Conservation (phyloP, 768 basidiomycete species). For the Tephrocybe sp. region DNA sequence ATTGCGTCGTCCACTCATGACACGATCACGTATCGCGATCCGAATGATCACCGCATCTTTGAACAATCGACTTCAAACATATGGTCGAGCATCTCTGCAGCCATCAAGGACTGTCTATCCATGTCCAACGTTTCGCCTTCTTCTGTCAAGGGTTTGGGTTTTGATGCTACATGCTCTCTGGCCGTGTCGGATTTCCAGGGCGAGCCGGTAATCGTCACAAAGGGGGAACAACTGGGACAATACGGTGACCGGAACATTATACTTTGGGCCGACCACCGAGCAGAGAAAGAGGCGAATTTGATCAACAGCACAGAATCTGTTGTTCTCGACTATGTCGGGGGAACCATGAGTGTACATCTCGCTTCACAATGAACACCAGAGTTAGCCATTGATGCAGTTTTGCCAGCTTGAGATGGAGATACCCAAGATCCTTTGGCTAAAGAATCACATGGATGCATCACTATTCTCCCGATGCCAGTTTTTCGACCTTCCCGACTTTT, state of each 20-base stretch:
- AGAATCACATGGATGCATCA: conserved; percentile 75
- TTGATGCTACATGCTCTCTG: conserved; percentile 96
- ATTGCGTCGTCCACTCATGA: conserved; percentile 78
- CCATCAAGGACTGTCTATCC: conserved; percentile 62
- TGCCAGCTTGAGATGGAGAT: conserved; percentile 95
- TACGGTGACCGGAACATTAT: conserved; percentile 83
- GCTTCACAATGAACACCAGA: background rate
- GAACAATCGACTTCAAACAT: conserved; percentile 94
- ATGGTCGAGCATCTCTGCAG: conserved; percentile 69
- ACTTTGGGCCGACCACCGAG: conserved; percentile 97
- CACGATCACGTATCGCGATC: conserved; percentile 86
- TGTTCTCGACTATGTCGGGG: conserved; percentile 94
- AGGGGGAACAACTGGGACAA: conserved; percentile 60
- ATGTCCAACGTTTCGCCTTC: conserved; percentile 54
- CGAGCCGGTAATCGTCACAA: conserved; percentile 72
- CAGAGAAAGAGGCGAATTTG: conserved; percentile 85
- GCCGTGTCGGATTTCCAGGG: conserved; percentile 81
- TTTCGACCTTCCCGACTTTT: conserved; percentile 92
- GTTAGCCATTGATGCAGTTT: too few relatives aligned
- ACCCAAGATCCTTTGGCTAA: conserved; percentile 96
- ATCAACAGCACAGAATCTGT: conserved; percentile 86
- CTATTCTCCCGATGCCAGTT: conserved; percentile 78
- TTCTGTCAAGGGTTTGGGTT: conserved; percentile 83
- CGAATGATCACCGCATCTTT: conserved; percentile 86
- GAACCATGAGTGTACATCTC: conserved; percentile 79